These are phyloP conservation scores for Ceratocystis ficicola DNA, from an alignment of 2,329 filamentous ascomycete species.

Conservation along the genomic window DNA sequence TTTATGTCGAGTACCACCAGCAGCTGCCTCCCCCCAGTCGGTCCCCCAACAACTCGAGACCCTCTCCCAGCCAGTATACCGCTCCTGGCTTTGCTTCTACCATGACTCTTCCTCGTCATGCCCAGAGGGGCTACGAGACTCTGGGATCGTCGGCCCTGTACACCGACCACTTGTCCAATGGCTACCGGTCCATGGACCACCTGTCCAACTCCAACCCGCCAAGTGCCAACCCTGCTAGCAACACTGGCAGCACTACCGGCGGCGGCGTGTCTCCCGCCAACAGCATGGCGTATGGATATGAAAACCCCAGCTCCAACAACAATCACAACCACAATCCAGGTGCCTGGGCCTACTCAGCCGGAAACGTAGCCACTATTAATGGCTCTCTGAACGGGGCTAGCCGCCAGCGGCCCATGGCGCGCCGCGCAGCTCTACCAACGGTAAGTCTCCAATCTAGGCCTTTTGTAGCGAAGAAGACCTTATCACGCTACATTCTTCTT, in stretches of 20 bases:
- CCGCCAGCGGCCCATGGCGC: slow-evolving; percentile 43
- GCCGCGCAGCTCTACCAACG: slow-evolving; percentile 55
- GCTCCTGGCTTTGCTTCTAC: slow-evolving; percentile 28
- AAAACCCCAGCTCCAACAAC: slow-evolving; percentile 53
- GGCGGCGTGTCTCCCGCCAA: slow-evolving; percentile 30
- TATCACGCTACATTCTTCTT: no score
- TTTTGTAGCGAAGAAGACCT: neutral
- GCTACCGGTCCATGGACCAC: slow-evolving; percentile 48
- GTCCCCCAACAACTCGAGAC: slow-evolving; percentile 55
- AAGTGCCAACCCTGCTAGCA: slow-evolving; percentile 25
- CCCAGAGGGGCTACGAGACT: slow-evolving; percentile 67
- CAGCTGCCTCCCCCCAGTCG: slow-evolving; percentile 40
- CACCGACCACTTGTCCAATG: slow-evolving; percentile 49
- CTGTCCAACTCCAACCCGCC: slow-evolving; percentile 26
- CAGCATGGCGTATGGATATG: slow-evolving; percentile 36
- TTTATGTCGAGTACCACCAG: slow-evolving; percentile 59
- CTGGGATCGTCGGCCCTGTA: slow-evolving; percentile 55
- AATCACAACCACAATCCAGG: no score
- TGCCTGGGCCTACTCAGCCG: slow-evolving; percentile 58
- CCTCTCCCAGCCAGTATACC: slow-evolving; percentile 47
- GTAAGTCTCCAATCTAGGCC: slow-evolving; percentile 41
- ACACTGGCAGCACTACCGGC: slow-evolving; percentile 26
- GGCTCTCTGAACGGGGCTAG: slow-evolving; percentile 54
- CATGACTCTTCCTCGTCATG: slow-evolving; percentile 36
- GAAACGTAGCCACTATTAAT: slow-evolving; percentile 50